phyloP scores from a whole-genome alignment of 257 asterid genomes.

The Fraxinus excelsior region DNA sequence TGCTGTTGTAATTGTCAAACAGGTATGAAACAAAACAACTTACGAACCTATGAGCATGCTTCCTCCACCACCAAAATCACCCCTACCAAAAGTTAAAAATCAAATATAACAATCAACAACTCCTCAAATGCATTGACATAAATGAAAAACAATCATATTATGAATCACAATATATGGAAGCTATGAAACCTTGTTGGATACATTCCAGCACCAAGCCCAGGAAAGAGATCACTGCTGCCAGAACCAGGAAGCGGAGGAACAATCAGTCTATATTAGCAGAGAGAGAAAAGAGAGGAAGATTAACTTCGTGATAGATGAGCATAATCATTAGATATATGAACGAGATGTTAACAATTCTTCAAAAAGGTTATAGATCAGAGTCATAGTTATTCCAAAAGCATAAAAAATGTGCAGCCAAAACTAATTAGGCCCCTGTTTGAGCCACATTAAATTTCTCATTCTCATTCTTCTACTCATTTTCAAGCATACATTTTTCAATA shows the following conservation, averaged over 20 bases:
- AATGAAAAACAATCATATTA: background rate
- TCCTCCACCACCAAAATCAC: slow-evolving; percentile 63
- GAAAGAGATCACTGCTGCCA: slow-evolving; percentile 58
- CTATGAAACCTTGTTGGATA: slow-evolving; percentile 64
- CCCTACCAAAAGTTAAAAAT: slow-evolving; percentile 45
- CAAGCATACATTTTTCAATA: no score
- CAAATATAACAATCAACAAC: slow-evolving; percentile 9
- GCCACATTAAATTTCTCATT: no score
- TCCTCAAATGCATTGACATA: background rate
- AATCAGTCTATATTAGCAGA: slow-evolving; percentile 37
- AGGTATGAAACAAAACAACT: slow-evolving; percentile 7
- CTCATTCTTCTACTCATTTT: no score
- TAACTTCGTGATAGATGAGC: background rate
- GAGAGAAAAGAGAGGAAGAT: background rate
- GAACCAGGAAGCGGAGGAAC: slow-evolving; percentile 55
- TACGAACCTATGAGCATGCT: slow-evolving; percentile 74
- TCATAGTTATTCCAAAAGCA: background rate
- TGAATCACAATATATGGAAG: slow-evolving; percentile 1
- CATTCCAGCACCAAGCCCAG: slow-evolving; percentile 77
- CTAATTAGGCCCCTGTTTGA: no score
- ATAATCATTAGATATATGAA: background rate
- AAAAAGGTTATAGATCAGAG: no score
- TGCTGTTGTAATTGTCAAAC: slow-evolving; percentile 5
- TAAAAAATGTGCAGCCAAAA: background rate
- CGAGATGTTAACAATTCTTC: background rate